Evolutionary conservation across 2,329 filamentous ascomycete genomes (phyloP).

Genomic region (Gnomoniopsis sp.): DNA sequence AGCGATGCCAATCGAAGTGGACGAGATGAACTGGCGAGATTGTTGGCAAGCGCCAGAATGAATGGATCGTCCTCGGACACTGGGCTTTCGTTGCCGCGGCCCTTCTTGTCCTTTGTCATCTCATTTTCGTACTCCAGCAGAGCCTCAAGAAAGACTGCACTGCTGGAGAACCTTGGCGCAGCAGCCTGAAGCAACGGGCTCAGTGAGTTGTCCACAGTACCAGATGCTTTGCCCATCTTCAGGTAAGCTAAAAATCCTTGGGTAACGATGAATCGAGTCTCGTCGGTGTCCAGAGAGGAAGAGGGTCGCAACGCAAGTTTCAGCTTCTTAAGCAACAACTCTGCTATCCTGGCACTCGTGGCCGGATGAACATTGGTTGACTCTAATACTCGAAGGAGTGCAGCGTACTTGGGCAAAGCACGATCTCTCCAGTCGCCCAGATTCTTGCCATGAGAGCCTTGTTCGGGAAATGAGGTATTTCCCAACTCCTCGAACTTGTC

Average conservation of each 20-base stretch:
- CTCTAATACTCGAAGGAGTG: conserved; percentile 61
- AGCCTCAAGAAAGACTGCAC: conserved; percentile 63
- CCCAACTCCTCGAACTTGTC: conserved; percentile 65
- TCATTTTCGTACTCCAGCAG: conserved; percentile 53
- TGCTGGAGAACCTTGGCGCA: conserved; percentile 62
- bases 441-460: conserved; percentile 59
- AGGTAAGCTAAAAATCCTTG: conserved; percentile 73
- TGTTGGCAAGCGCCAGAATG: conserved; percentile 63
- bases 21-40: conserved; percentile 73
- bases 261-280: conserved; percentile 70
- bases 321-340: conserved; percentile 63
- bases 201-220: conserved; percentile 56
- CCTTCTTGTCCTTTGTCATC: conserved; percentile 23
- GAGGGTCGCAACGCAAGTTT: conserved; percentile 62
- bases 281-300: conserved; percentile 55
- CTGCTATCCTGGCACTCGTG: conserved; percentile 62
- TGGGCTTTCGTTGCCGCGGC: conserved; percentile 35
- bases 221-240: conserved; percentile 58
- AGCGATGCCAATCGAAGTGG: conserved; percentile 70
- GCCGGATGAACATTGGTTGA: conserved; percentile 62
- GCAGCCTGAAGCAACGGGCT: conserved; percentile 64
- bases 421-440: conserved; percentile 59
- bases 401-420: conserved; percentile 65
- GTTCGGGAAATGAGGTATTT: conserved; percentile 62
- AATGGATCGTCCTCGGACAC: conserved; percentile 59